phyloP scores from a whole-genome alignment of 2,329 filamentous ascomycete species.

The Cercospora nicotianae region DNA sequence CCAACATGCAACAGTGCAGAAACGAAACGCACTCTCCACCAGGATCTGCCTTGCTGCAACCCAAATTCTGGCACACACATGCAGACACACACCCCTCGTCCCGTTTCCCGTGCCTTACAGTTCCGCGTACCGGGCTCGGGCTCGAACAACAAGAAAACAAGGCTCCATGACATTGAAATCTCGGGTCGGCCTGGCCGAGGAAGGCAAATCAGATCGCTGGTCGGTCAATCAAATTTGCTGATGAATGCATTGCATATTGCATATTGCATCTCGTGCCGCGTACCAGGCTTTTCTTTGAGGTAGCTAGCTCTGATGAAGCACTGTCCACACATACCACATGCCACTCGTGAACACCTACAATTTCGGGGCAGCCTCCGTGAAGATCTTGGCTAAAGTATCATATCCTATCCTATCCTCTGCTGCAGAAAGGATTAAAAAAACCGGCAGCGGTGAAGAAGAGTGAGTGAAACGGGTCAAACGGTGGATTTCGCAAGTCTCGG shows the following conservation, averaged over 20 bases:
- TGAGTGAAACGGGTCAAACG: neutral
- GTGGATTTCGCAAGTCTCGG: neutral
- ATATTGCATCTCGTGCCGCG: neutral
- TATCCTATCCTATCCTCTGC: neutral
- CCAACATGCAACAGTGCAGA: neutral
- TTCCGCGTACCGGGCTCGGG: neutral
- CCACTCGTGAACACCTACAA: too few relatives aligned
- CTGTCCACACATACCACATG: too few relatives aligned
- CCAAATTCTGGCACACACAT: neutral
- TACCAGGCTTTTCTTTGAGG: neutral
- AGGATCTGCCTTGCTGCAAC: neutral
- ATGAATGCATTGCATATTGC: neutral
- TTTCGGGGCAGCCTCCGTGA: neutral
- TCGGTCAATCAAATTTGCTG: neutral
- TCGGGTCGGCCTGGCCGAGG: neutral
- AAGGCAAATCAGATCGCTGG: neutral
- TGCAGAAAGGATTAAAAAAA: neutral
- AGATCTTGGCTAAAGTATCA: neutral
- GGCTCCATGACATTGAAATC: neutral
- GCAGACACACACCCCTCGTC: neutral
- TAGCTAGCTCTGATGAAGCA: neutral
- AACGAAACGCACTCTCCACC: neutral
- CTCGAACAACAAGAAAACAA: neutral
- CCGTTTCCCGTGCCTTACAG: neutral
- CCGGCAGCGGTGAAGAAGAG: neutral